phyloP scores from a whole-genome alignment of 345 rosid genomes.

The Nephelium lappaceum region DNA sequence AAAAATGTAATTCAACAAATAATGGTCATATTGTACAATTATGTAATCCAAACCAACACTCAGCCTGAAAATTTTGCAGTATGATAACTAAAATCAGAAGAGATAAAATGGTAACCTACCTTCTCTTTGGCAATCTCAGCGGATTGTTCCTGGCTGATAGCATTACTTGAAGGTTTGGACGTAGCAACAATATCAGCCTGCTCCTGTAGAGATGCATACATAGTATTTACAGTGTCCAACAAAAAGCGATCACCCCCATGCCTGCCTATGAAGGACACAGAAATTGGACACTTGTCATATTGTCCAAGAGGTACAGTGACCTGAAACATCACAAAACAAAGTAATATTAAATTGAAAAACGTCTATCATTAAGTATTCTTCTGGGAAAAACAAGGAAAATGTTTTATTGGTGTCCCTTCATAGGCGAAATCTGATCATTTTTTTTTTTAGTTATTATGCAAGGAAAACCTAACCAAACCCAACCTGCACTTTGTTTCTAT shows the following conservation, averaged over 20 bases:
- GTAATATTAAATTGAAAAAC: background rate
- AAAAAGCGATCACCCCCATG: slow-evolving; percentile 91
- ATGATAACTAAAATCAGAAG: background rate
- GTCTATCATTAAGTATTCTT: slow-evolving; percentile 2
- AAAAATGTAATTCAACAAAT: background rate
- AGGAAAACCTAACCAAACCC: background rate
- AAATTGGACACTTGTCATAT: slow-evolving; percentile 72
- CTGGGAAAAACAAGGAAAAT: background rate
- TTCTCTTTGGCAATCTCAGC: slow-evolving; percentile 95
- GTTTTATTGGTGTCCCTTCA: background rate
- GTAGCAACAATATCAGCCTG: slow-evolving; percentile 50
- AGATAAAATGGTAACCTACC: slow-evolving; percentile 41
- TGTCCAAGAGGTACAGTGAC: slow-evolving; percentile 74
- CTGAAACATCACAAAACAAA: slow-evolving; percentile 40
- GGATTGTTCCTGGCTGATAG: slow-evolving; percentile 48
- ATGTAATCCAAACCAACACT: slow-evolving; percentile 12
- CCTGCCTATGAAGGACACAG: slow-evolving; percentile 80
- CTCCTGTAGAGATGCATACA: slow-evolving; percentile 75
- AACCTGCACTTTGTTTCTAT: background rate
- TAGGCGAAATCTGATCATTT: background rate
- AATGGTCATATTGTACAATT: background rate
- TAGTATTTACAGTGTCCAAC: slow-evolving; percentile 69
- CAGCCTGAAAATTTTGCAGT: background rate
- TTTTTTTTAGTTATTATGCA: background rate
- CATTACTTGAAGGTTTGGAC: slow-evolving; percentile 44